phyloP scores from a whole-genome alignment of 2,329 filamentous ascomycete species.

The Tolypocladium guangdongense region DNA sequence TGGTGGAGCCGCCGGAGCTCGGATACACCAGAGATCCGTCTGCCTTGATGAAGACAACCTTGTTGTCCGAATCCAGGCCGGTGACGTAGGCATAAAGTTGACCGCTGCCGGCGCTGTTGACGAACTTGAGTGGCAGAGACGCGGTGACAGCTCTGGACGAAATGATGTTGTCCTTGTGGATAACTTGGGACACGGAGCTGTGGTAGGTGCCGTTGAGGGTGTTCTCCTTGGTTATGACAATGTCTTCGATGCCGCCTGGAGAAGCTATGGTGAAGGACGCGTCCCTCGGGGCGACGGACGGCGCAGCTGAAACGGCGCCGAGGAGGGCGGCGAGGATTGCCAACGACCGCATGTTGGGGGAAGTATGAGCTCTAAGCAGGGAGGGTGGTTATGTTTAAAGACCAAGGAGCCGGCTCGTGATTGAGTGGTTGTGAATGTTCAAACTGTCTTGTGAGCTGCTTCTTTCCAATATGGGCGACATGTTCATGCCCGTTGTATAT shows the following conservation, averaged over 20 bases:
- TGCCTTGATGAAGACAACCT: conserved; percentile 31
- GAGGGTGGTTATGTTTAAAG: too few relatives aligned
- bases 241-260: conserved; percentile 18
- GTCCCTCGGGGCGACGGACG: conserved; percentile 2
- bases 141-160: not conserved
- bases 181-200: conserved; percentile 3
- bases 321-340: conserved; percentile 9
- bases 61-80: conserved; percentile 27
- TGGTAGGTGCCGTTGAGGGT: conserved; percentile 27
- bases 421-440: too few relatives aligned
- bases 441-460: too few relatives aligned
- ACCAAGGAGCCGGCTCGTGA: too few relatives aligned
- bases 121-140: conserved; percentile 19
- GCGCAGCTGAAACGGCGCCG: conserved; percentile 7
- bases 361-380: too few relatives aligned
- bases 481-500: too few relatives aligned
- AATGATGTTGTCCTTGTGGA: not conserved
- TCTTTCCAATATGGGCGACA: too few relatives aligned
- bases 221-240: conserved; percentile 26
- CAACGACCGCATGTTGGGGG: not conserved
- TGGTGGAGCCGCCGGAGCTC: conserved; percentile 19
- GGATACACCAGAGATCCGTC: conserved; percentile 32
- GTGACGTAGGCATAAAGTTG: conserved; percentile 33
- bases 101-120: conserved; percentile 31
- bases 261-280: conserved; percentile 17